phyloP scores from a whole-genome alignment of 1,284 basidiomycete species.

The Rhodofomes roseus region DNA sequence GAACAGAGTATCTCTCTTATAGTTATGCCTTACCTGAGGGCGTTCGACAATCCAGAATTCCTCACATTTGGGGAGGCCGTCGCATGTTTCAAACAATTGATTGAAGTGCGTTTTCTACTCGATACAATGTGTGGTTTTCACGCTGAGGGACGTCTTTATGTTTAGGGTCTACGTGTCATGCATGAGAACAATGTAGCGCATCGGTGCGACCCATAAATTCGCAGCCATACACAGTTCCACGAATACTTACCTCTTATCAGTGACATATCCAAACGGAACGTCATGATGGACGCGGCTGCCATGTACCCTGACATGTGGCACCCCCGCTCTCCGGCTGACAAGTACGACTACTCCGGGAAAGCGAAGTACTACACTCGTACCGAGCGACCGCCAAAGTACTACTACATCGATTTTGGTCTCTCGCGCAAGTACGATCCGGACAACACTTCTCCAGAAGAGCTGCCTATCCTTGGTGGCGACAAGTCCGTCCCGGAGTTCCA shows the following conservation, averaged over 20 bases:
- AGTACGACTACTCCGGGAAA: constrained; percentile 12
- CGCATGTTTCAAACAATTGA: constrained; percentile 24
- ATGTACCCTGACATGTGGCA: constrained; percentile 27
- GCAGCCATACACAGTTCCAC: neutral
- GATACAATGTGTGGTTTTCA: constrained; percentile 2
- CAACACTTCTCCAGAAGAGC: constrained; percentile 13
- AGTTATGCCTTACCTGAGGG: constrained; percentile 25
- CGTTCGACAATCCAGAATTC: constrained; percentile 19
- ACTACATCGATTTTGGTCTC: constrained; percentile 31
- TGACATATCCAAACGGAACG: constrained; percentile 32
- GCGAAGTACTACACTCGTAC: constrained; percentile 26
- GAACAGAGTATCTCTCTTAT: constrained; percentile 12
- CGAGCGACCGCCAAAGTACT: constrained; percentile 26
- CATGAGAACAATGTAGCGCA: constrained; percentile 22
- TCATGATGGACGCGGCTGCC: constrained; percentile 34
- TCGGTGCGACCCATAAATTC: constrained; percentile 11
- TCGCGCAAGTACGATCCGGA: constrained; percentile 21
- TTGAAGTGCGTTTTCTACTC: constrained; percentile 22
- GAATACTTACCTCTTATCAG: constrained; percentile 19
- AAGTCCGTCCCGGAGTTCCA: constrained; percentile 18
- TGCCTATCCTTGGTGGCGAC: constrained; percentile 15
- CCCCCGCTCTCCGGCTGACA: constrained; percentile 11
- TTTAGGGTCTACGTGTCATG: constrained; percentile 22
- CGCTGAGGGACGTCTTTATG: no score
- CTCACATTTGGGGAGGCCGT: constrained; percentile 26